These are phyloP conservation scores for Candida corydali DNA, from an alignment of 805 yeast species.

Conservation along the genomic window DNA sequence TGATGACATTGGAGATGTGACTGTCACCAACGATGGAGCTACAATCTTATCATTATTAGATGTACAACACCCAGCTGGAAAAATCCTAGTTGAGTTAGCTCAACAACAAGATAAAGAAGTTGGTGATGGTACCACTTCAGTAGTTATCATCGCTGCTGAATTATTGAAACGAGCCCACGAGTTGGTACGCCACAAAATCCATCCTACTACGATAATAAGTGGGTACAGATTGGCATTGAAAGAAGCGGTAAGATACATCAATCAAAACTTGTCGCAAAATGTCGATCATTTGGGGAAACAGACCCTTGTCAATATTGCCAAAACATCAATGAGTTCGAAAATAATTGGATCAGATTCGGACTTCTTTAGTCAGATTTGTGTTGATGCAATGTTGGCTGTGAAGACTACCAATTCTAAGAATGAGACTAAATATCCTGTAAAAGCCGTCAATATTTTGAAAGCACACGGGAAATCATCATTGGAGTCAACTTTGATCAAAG, in stretches of 20 bases:
- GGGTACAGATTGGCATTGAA: constrained; percentile 92
- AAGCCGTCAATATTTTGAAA: constrained; percentile 92
- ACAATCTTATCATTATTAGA: constrained; percentile 86
- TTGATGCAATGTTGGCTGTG: constrained; percentile 92
- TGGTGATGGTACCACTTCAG: constrained; percentile 98
- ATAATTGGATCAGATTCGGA: constrained; percentile 92
- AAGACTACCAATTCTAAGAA: constrained; percentile 86
- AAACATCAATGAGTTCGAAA: constrained; percentile 95
- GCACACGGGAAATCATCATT: constrained; percentile 93
- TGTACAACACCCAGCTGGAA: constrained; percentile 99
- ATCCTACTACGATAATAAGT: constrained; percentile 96
- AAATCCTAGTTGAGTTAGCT: constrained; percentile 92
- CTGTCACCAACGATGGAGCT: constrained; percentile 98
- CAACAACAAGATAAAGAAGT: constrained; percentile 99
- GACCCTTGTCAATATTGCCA: constrained; percentile 84
- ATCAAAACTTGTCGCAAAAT: constrained; percentile 76
- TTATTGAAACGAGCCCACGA: constrained; percentile 89
- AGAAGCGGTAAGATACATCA: constrained; percentile 84
- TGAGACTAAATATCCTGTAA: constrained; percentile 89
- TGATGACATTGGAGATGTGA: constrained; percentile 98
- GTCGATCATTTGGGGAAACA: constrained; percentile 81
- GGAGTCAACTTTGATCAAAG: constrained; percentile 84
- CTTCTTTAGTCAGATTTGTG: constrained; percentile 86
- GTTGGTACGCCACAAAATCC: constrained; percentile 86
- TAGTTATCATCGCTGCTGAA: constrained; percentile 93